Percentiles rank a stretch among this genome's conserved stretches.
Conservation (phyloP, 345 rosid species). For the Gossypium herbaceum region DNA sequence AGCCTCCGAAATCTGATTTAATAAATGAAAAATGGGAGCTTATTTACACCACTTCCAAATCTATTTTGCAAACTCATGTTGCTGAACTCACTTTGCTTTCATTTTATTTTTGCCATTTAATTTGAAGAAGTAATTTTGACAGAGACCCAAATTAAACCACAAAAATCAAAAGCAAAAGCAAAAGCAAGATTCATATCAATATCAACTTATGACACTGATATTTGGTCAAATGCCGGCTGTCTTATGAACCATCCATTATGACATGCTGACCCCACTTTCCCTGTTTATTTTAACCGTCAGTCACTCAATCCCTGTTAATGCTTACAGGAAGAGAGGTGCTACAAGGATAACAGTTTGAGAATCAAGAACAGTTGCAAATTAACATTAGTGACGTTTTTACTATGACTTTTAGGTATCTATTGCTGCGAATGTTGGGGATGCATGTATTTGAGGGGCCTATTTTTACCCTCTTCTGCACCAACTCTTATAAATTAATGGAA, state of each 20-base stretch:
- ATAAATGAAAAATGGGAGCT: constrained; percentile 92
- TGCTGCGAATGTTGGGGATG: no score
- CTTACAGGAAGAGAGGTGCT: no score
- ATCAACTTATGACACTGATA: constrained; percentile 4
- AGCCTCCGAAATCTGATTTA: constrained; percentile 73
- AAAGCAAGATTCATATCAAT: constrained; percentile 13
- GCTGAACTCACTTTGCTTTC: background rate
- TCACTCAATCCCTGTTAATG: no score
- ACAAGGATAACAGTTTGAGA: no score
- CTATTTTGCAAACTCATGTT: constrained; percentile 79
- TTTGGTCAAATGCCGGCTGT: constrained; percentile 16
- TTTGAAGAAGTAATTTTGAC: constrained; percentile 18
- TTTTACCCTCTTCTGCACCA: no score
- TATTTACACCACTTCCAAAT: constrained; percentile 76
- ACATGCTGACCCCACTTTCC: background rate
- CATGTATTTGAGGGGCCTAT: no score
- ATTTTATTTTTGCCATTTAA: background rate
- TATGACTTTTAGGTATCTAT: no score
- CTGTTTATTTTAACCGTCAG: no score
- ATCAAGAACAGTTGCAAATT: no score
- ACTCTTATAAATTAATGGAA: no score
- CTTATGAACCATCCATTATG: constrained; percentile 10
- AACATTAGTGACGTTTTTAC: no score
- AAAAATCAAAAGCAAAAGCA: background rate
- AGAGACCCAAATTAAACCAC: constrained; percentile 63